Percentiles rank a stretch among this genome's conserved stretches.
Evolutionary conservation across 768 basidiomycete species (phyloP).

Genomic region (Tephrocybe sp.): DNA sequence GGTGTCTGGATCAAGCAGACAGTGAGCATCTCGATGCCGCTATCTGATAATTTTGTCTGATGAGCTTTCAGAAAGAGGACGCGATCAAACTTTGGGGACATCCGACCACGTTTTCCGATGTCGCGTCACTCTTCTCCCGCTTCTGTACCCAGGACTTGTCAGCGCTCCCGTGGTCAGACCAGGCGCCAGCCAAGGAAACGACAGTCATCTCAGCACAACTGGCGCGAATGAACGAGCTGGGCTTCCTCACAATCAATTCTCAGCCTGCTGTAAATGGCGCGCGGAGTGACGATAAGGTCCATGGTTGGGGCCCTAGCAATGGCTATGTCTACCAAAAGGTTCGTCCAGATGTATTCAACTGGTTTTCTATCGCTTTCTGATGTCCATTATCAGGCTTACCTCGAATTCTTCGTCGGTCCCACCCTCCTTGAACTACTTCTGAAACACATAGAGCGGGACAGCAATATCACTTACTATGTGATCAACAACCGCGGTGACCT

Average conservation of each 20-base stretch:
- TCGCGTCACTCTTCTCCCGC: conserved; percentile 72
- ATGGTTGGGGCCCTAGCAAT: conserved; percentile 93
- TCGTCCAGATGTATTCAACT: conserved; percentile 4
- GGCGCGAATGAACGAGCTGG: conserved; percentile 83
- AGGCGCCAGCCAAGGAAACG: conserved; percentile 84
- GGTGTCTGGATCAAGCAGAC: conserved; percentile 91
- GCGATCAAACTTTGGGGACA: conserved; percentile 88
- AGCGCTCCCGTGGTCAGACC: conserved; percentile 95
- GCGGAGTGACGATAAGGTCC: conserved; percentile 77
- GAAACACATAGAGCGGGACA: conserved; percentile 81
- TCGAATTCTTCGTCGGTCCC: conserved; percentile 92
- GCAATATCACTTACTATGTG: conserved; percentile 92
- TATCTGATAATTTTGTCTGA: conserved; percentile 9
- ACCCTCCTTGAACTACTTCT: conserved; percentile 71
- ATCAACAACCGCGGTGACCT: conserved; percentile 96
- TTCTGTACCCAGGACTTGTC: conserved; percentile 77
- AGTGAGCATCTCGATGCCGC: conserved; percentile 35
- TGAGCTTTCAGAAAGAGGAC: conserved; percentile 67
- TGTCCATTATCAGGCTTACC: conserved; percentile 67
- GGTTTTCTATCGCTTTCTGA: conserved; percentile 2
- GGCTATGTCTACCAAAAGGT: conserved; percentile 98
- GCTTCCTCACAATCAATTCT: conserved; percentile 96
- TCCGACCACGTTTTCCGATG: conserved; percentile 64
- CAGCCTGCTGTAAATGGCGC: conserved; percentile 95
- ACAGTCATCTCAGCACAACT: conserved; percentile 75